phyloP scores from a whole-genome alignment of 331 rosid species.

The Pyrus hybrid region DNA sequence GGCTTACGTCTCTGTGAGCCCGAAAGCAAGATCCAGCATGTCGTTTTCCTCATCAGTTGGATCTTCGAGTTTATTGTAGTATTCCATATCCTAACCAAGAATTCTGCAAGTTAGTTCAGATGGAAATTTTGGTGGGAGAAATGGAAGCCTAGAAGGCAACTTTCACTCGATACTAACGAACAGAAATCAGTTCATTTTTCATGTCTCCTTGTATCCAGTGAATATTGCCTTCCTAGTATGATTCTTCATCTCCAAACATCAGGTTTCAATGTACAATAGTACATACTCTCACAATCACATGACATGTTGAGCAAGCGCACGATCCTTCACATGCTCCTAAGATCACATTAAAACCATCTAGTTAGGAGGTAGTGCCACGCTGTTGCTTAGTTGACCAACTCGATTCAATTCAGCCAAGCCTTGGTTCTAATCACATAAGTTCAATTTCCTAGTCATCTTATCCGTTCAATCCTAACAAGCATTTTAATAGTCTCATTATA shows the following conservation, averaged over 20 bases:
- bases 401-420: too few species aligned
- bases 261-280: neutral
- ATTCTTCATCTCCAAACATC: neutral
- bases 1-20: slow-evolving; percentile 53
- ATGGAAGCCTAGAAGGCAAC: neutral
- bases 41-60: slow-evolving; percentile 85
- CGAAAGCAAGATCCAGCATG: slow-evolving; percentile 91
- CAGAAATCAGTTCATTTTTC: neutral
- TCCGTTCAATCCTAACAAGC: neutral
- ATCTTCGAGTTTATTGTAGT: slow-evolving; percentile 70
- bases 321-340: slow-evolving; percentile 82
- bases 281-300: slow-evolving; percentile 65
- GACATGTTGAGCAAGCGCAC: slow-evolving; percentile 73
- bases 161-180: neutral
- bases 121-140: neutral
- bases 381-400: too few species aligned
- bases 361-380: neutral
- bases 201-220: neutral
- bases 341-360: slow-evolving; percentile 5
- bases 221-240: neutral
- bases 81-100: slow-evolving; percentile 54
- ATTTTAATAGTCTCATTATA: neutral
- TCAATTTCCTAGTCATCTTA: neutral
- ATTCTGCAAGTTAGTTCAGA: neutral
- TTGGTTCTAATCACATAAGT: too few species aligned